Evolutionary conservation across 2,329 filamentous ascomycete genomes (phyloP), one percentile per base, ranked within the genome.

Genomic region (Scytalidium lignicola): DNA sequence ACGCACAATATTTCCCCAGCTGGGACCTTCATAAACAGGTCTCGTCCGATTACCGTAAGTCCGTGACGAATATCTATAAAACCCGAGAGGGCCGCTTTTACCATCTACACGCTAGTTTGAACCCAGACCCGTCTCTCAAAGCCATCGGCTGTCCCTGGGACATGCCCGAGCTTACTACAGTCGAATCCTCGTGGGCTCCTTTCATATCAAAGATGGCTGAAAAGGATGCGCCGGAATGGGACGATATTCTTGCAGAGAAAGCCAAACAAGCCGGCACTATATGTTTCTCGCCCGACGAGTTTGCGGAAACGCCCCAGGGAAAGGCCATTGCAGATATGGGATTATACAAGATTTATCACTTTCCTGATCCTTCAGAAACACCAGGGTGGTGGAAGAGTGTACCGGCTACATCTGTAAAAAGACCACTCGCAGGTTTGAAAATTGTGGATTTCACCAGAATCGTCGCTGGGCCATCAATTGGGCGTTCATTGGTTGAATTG

Each of bases 61-160:
- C 60, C 2, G 66, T 67, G 10, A 72, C 73, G 0, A 74, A 74
- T 47, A 72, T 75, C 41, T 75, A 75, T 54, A 60, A 62, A n/a
- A 71, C 67, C 17, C 68, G 67, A 48, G 72, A 75, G 48, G 67
- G 62, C 0, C 57, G 67, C 19, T 75, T 64, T 54, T 75, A 73
- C 55, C 73, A 75, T 55, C 46, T 71, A 1, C 73, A 76, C 51
- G 72, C 71, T 32, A 62, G 58, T 32, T 70, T 75, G 70, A 72
- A 76, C 47, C 67, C 72, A 0, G 65, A 69, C 2, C 68, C 67
- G 2, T 70, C 68, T 0, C 62, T 74, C 45, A 56, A 63, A 10
- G 65, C 62, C 28, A 42, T 73, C 37, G 63, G 62, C 2, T 51
- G 69, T 13, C 65, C 66, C 10, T 43, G 61, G 3, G 54, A 66